Conservation (phyloP, 768 basidiomycete species). For the Lentinula detonsa region DNA sequence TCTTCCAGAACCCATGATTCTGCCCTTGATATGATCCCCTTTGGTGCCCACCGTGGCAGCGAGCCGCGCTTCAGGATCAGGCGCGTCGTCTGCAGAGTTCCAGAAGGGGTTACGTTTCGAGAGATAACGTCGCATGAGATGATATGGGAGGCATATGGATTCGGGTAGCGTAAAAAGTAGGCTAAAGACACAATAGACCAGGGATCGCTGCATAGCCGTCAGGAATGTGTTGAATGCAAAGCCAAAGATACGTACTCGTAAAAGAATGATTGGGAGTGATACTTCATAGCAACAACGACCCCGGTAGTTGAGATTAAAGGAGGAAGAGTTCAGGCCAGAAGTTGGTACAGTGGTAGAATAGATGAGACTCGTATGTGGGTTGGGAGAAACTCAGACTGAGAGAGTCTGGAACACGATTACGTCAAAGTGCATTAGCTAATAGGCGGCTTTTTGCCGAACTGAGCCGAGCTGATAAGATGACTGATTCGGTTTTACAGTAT, state of each 20-base stretch:
- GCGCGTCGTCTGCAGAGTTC: constrained; percentile 78
- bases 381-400: neutral
- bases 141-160: constrained; percentile 91
- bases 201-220: constrained; percentile 60
- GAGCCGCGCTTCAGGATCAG: constrained; percentile 90
- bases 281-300: constrained; percentile 36
- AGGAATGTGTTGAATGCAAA: constrained; percentile 2
- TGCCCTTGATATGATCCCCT: constrained; percentile 73
- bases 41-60: constrained; percentile 88
- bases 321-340: neutral
- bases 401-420: neutral
- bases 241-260: constrained; percentile 38
- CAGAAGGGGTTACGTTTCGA: constrained; percentile 64
- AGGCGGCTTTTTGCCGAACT: neutral
- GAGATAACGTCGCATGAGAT: constrained; percentile 94
- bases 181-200: constrained; percentile 91
- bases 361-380: neutral
- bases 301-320: neutral
- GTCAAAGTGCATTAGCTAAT: neutral
- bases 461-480: no score
- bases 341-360: neutral
- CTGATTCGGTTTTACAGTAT: no score
- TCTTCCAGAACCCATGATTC: constrained; percentile 96
- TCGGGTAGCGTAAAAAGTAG: constrained; percentile 93
- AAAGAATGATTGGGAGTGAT: constrained; percentile 48